Evolutionary conservation across 805 yeast genomes (phyloP), one percentile per base, ranked within the genome.

Genomic region (Starmerella cellae): DNA sequence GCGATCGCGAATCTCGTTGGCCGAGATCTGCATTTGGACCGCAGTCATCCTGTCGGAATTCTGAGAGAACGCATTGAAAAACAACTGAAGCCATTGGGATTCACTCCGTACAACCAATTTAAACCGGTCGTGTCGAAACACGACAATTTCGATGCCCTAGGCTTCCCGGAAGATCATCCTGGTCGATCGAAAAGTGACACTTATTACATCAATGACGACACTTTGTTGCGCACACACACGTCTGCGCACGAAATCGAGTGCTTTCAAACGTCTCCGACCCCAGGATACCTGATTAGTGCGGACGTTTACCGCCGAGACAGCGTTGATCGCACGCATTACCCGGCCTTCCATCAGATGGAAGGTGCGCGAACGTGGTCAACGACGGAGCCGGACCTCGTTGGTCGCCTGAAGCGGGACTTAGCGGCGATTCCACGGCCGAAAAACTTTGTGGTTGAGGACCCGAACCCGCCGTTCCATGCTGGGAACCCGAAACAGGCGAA

Each of bases 271-370:
- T 68, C 76, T 40, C 57, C 69, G 22, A 77, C 88, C 0, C 85
- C 94, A 0, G 97, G 97, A 0, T 91, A 82, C 60, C 70, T 91
- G 50, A 87, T 91, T 37, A 73, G 94, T 11, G 98, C 97, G 1
- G 98, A 91, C 60, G 98, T 91, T 9, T 91, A 87, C 58, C 71
- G 98, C 55, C 72, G 94, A 55, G 98, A 91, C 62, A 95, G 88
- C 55, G 83, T 91, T 43, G 98, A 91, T 61, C 70, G 82, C 50
- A 85, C 97, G 0, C 98, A 91, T 60, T 91, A 91, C 58, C 97
- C 98, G 1, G 96, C 82, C 0, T 91, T 91, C 63, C 96, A 91
- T 56, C 98, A 91, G 61, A 75, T 91, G 84, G 98, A 91, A 62
- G 98, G 97, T 37, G 96, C 95, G 2, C 67, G 91, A 45, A 60